These are phyloP conservation scores for Nasturtium officinale DNA, from an alignment of 345 rosid genomes.

Conservation along the genomic window DNA sequence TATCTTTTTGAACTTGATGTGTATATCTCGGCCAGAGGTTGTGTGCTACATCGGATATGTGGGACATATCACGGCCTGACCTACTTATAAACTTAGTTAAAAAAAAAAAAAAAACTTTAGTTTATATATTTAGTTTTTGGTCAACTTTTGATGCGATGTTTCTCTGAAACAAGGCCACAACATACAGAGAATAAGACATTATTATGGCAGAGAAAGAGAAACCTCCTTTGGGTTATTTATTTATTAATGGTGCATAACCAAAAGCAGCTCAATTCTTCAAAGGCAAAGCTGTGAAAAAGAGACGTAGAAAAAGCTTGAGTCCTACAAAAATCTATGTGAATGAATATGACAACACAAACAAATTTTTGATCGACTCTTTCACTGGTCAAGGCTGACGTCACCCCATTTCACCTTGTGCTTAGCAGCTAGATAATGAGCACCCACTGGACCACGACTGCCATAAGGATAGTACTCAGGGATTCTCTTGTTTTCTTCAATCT, in stretches of 20 bases:
- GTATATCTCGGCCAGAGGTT: too few relatives aligned
- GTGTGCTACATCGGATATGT: not conserved
- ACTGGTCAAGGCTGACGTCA: conserved; percentile 69
- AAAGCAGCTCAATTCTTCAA: not conserved
- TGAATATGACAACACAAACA: conserved; percentile 13
- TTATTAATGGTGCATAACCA: conserved; percentile 18
- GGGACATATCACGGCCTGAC: not conserved
- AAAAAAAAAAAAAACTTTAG: too few relatives aligned
- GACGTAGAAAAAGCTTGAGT: conserved; percentile 24
- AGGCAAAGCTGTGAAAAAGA: conserved; percentile 13
- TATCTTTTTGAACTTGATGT: too few relatives aligned
- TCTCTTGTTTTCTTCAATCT: conserved; percentile 78
- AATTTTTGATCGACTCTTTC: conserved; percentile 16
- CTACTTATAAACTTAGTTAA: too few relatives aligned
- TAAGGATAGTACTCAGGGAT: conserved; percentile 91
- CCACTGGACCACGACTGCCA: conserved; percentile 99
- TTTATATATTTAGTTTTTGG: too few relatives aligned
- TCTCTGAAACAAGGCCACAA: not conserved
- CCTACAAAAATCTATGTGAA: conserved; percentile 35
- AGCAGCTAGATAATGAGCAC: conserved; percentile 98
- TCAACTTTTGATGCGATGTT: not conserved
- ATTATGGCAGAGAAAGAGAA: not conserved
- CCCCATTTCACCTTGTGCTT: conserved; percentile 94
- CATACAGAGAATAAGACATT: not conserved
- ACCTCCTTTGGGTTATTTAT: conserved; percentile 25